Base-by-base conservation (phyloP, 768 basidiomycete species). In the Boletus sensibilis region DNA sequence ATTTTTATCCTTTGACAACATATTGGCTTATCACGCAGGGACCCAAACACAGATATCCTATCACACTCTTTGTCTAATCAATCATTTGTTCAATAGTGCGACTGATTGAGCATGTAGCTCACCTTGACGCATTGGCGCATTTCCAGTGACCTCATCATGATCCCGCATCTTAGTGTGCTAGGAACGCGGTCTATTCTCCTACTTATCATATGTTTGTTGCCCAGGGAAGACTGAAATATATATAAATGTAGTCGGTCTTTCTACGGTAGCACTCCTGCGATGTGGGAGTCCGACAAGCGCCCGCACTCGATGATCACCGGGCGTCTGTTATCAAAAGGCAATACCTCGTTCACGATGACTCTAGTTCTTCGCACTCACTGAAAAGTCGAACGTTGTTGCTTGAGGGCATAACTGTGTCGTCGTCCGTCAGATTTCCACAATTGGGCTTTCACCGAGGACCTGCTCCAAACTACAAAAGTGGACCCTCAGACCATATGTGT, bases 41-140 rank as follows among this genome's bases (percentile, higher is more conserved):
- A 20, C n/a, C 16, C 5, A 2, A 27, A 25, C 29, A 43, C 38
- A 31, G 34, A 35, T 46, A 51, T n/a, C 52, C 53, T 57, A 67
- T 18, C 49, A 44, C 49, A 39, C 25, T 55, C 58, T 39, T 44
- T 54, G 21, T 51, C 35, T 49, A 55, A 34, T 53, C 18, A 23
- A 50, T 29, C 42, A 9, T 29, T 60, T 31, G 33, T 49, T 53
- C 29, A 5, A n/a, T 42, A 31, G 25, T 20, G 7, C 46, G 12
- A 29, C 20, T 16, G 31, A 18, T 38, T 43, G n/a, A 33, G 3
- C 21, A 27, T 46, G 10, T 29, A 21, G 18, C 10, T 31, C 45
- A 21, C 50, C 23, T 29, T n/a, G 16, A 12, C 10, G 46, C 20
- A 34, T 47, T 33, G 20, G 33, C 5, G 9, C 20, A 31, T 31